Conservation (phyloP, 202 grass and related monocot species). For the Schoenoplectus triqueter region DNA sequence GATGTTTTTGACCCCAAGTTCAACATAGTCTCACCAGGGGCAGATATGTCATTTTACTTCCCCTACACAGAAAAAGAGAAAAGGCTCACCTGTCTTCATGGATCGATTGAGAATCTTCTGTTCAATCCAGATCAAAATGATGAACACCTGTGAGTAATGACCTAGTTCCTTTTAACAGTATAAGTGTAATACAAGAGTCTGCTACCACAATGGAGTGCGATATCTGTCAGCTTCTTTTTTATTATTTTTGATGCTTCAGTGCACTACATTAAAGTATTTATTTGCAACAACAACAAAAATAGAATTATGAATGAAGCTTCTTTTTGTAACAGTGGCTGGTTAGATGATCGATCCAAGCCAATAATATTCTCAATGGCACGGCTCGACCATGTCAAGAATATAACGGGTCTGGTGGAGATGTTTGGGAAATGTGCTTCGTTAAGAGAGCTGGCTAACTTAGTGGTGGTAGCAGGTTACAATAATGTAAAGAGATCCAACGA, state of each 20-base stretch:
- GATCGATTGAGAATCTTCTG: conserved; percentile 81
- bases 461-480: conserved; percentile 83
- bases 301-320: background rate
- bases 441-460: conserved; percentile 84
- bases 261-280: conserved; percentile 8
- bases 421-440: conserved; percentile 67
- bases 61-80: conserved; percentile 67
- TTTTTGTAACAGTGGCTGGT: conserved; percentile 60
- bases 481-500: conserved; percentile 82
- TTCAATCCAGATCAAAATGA: conserved; percentile 80
- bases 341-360: conserved; percentile 87
- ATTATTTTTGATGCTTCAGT: conserved; percentile 7
- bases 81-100: conserved; percentile 82
- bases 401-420: conserved; percentile 86
- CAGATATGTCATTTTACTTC: conserved; percentile 94
- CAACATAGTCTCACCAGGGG: conserved; percentile 95
- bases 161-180: conserved; percentile 9
- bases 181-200: background rate
- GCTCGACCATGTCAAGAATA: conserved; percentile 91
- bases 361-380: conserved; percentile 99
- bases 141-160: conserved; percentile 76
- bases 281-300: background rate
- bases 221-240: background rate
- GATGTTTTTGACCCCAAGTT: conserved; percentile 99
- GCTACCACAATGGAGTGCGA: background rate